Evolutionary conservation across 345 rosid genomes (phyloP).

Genomic region (Schrenkiella parvula): DNA sequence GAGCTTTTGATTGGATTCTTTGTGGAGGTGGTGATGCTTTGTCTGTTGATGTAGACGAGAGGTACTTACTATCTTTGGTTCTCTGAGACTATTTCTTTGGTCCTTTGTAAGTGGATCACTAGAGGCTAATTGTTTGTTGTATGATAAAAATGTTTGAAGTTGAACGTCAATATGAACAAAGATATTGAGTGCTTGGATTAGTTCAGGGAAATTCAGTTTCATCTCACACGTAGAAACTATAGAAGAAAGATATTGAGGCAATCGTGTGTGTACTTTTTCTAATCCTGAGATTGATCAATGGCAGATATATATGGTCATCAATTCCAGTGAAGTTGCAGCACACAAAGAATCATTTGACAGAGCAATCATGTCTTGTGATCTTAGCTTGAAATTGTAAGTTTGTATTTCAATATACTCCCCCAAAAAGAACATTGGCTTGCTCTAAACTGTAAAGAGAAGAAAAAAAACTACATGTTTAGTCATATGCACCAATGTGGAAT

Average conservation of each 20-base stretch:
- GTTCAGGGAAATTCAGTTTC: background rate
- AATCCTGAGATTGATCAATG: conserved; percentile 7
- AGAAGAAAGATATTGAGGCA: background rate
- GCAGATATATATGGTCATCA: background rate
- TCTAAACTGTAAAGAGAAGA: background rate
- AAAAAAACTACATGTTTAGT: background rate
- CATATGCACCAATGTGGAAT: background rate
- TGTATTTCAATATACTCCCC: background rate
- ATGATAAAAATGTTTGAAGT: background rate
- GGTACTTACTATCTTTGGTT: conserved; percentile 14
- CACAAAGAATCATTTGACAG: conserved; percentile 9
- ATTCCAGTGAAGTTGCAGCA: background rate
- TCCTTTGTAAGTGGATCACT: background rate
- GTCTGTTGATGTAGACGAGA: conserved; percentile 10
- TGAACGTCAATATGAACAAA: background rate
- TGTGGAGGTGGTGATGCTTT: conserved; percentile 14
- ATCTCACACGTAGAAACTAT: background rate
- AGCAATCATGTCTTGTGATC: conserved; percentile 12
- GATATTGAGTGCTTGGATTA: background rate
- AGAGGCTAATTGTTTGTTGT: background rate
- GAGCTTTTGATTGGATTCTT: conserved; percentile 5
- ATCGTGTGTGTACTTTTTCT: background rate
- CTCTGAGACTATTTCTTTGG: background rate
- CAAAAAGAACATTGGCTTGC: background rate
- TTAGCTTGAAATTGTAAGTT: background rate